Percentiles rank a stretch among this genome's conserved stretches.
Conservation (phyloP, 2,329 filamentous ascomycete species). For the Chaetomium sp. region DNA sequence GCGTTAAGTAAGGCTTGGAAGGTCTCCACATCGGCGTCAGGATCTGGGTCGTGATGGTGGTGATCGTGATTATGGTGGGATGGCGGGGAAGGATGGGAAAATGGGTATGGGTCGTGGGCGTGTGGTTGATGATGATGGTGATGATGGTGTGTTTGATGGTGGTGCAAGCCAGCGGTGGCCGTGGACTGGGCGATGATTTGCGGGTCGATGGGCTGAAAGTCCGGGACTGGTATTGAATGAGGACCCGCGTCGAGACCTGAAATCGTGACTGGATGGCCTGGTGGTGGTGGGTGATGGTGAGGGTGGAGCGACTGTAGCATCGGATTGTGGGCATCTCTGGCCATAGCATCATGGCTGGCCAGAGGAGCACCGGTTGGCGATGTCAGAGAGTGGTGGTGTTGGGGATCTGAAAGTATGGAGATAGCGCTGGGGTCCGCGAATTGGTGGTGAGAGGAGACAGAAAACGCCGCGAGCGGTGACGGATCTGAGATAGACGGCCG, state of each 20-base stretch:
- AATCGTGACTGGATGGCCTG: constrained; percentile 14
- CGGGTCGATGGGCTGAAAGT: constrained; percentile 54
- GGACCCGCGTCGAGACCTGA: constrained; percentile 25
- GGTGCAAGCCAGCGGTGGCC: not conserved
- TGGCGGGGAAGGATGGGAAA: constrained; percentile 27
- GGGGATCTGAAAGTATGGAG: constrained; percentile 32
- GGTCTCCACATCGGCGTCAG: constrained; percentile 35
- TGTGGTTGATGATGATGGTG: constrained; percentile 15
- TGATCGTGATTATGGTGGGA: constrained; percentile 30
- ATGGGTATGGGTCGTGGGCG: constrained; percentile 25
- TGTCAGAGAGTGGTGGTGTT: constrained; percentile 24
- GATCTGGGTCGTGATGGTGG: constrained; percentile 37
- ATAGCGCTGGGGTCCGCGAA: constrained; percentile 41
- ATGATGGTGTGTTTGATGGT: not conserved
- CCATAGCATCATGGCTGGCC: constrained; percentile 23
- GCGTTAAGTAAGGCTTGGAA: constrained; percentile 50
- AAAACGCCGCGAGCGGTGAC: constrained; percentile 24
- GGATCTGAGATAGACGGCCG: constrained; percentile 13
- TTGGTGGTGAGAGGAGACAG: constrained; percentile 34
- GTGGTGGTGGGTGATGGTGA: constrained; percentile 28
- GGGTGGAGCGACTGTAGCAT: constrained; percentile 30
- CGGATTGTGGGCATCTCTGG: constrained; percentile 23
- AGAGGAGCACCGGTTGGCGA: constrained; percentile 24
- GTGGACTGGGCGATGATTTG: constrained; percentile 45
- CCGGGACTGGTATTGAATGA: constrained; percentile 28